Conservation (phyloP, 2,329 filamentous ascomycete species). For the Phaeosphaeria sp. region DNA sequence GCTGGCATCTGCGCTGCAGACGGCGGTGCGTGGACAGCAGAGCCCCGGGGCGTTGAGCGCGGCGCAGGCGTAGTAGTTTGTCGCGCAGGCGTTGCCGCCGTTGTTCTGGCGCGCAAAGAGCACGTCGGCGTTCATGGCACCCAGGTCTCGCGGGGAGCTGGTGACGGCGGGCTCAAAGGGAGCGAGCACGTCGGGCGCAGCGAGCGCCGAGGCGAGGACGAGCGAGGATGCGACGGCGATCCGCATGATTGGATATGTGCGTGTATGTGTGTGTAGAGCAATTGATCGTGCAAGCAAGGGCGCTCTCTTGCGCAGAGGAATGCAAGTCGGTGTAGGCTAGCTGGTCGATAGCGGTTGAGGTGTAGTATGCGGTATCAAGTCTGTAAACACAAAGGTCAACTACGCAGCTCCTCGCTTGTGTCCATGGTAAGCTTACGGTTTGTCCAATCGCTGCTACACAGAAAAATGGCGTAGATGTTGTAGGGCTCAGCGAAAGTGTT, state of each 20-base stretch:
- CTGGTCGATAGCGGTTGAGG: neutral
- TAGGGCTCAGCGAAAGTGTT: constrained; percentile 1
- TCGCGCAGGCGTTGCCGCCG: constrained; percentile 57
- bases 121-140: constrained; percentile 17
- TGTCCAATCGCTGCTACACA: neutral
- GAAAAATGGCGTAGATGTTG: neutral
- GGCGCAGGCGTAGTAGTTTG: constrained; percentile 60
- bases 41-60: constrained; percentile 59
- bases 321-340: neutral
- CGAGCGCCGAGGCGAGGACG: constrained; percentile 26
- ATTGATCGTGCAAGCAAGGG: neutral
- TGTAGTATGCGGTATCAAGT: neutral
- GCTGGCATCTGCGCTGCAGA: constrained; percentile 63
- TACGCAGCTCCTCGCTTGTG: neutral
- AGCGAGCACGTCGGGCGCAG: constrained; percentile 37
- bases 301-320: constrained; percentile 1
- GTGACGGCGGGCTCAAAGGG: constrained; percentile 41
- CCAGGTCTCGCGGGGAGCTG: constrained; percentile 16
- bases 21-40: constrained; percentile 62
- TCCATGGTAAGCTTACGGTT: neutral
- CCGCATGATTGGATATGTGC: constrained; percentile 36
- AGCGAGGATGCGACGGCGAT: constrained; percentile 24
- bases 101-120: constrained; percentile 45
- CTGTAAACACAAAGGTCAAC: constrained; percentile 3
- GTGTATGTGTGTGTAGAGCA: neutral